Evolutionary conservation across 768 basidiomycete species (phyloP), one percentile per base, ranked within the genome.

Genomic region (Cubamyces sp.): DNA sequence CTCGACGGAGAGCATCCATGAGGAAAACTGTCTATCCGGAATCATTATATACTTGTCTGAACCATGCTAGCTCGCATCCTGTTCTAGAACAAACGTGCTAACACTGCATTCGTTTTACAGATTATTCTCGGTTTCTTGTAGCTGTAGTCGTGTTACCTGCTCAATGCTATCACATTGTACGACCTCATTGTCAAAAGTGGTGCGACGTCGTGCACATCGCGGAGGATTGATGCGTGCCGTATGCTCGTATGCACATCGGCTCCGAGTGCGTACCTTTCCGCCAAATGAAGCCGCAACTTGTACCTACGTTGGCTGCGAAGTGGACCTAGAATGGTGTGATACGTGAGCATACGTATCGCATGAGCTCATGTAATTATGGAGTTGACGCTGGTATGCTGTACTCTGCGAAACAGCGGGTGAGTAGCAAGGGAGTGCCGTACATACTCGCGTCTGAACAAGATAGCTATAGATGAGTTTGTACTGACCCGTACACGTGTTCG

Each of bases 1-100:
- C 92, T 93, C 91, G 73, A 88, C 91, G 78, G 91, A 93, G 85
- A 80, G 77, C 74, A 74, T 70, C 65, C 54, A 75, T 79, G 91
- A 86, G 81, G 91, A 91, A 77, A 77, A 56, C 72, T 68, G 87
- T 88, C 87, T 90, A 88, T 83, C 90, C 90, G 89, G 89, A 91
- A 91, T 91, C 90, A 90, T 87, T 86, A 87, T 87, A 73, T 71
- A 26, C 73, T 80, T 78, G 81, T 88, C 90, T 92, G 90, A 92
- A 56, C 42, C 51, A 21, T 26, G 25, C 14, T n/a, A n/a, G 40
- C 4, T 21, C 34, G 45, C 21, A 41, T 21, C 51, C 30, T 41
- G 37, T 40, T 1, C 5, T 41, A 4, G 5, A 14, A 21, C 46
- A 25, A 37, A 25, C 16, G 23, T 37, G 50, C 55, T 58, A 40